Base-by-base conservation (phyloP, 225 moss, liverwort and hornwort genomes). In the Pseudoscleropodium purum region DNA sequence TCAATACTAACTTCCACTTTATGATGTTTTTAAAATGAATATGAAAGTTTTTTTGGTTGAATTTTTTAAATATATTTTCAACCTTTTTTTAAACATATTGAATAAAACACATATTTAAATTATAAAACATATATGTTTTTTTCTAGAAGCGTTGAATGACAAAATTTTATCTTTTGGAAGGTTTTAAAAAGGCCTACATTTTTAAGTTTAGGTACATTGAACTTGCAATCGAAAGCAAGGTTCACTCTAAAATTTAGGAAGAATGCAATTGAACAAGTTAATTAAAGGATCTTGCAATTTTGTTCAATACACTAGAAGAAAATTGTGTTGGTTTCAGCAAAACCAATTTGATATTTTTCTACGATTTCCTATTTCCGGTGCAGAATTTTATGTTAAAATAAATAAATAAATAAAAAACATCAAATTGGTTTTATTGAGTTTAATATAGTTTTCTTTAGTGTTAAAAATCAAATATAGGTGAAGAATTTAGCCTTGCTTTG, bases 1-100 rank as follows among this genome's bases (percentile, higher is more conserved):
- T 75, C 0, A 2, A 1, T 10, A 33, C 11, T 2, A 43, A 4
- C 2, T 33, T 43, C 17, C 0, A 49, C 5, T 33, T 75, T 33
- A 20, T 47, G 7, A 47, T 9, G 16, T 27, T 73, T 41, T 15
- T 0, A 41, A 72, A 13, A 13, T 27, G 26, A 73, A 41, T 27
- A 11, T 26, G 7, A 10, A 69, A n/a, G 6, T 23, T 69, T 18
- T 21, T 1, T 25, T 27, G 2, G 3, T 74, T 29, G 6, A 7
- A 43, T 16, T 5, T 74, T 45, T 74, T 18, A 47, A 2, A 47
- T 30, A 47, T 10, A 4, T 75, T 29, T 1, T 30, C 47, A 75
- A 27, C 2, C 9, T 5, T 26, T 41, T 72, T 39, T 41, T 13
- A 8, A 72, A 15, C 7, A 72, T 43, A 15, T 43, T 27, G 9